Base-by-base conservation (phyloP, 2,329 filamentous ascomycete genomes). In the Aspergillus sp. region DNA sequence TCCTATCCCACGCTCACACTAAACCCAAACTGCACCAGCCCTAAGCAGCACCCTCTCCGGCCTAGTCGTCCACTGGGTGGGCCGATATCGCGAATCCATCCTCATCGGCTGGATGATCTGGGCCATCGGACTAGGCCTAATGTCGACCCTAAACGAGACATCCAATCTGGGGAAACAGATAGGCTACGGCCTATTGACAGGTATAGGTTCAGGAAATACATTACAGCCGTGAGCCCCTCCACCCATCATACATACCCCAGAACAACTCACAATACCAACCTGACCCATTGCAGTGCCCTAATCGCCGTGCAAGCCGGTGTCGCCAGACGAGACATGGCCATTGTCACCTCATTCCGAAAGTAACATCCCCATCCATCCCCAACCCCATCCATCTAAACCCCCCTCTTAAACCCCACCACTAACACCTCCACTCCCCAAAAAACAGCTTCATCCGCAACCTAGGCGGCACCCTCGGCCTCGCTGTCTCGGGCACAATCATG, bases 81-180 rank as follows among this genome's bases (percentile, higher is more conserved):
- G 82, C 2, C 78, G 82, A 9, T 85, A 85, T 55, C 75, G 82
- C 43, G 82, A 85, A 64, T 81, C 78, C 47, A 84, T 87, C 50
- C 75, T 86, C 3, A 77, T 84, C 38, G 83, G 83, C 0, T 85
- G 81, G 82, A 62, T 79, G 0, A 75, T 79, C 59, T 85, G 82
- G 83, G 80, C 82, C 3, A 68, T 83, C 19, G 82, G 82, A 0
- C 77, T 84, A 4, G 83, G 82, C 1, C 72, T 85, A 0, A 81
- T 84, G 74, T 84, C 82, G 0, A 85, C 82, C 0, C 72, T 85
- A 0, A 77, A 84, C 60, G 73, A 81, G 58, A 70, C 69, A 0
- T 80, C 83, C 0, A 78, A 80, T 0, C 61, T 85, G 0, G 83
- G 76, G 2, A 85, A 84, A 60, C 82, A 85, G 61, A 80, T 86